These are phyloP conservation scores for Mimosa bimucronata DNA, from an alignment of 306 rosid genomes.

Conservation along the genomic window DNA sequence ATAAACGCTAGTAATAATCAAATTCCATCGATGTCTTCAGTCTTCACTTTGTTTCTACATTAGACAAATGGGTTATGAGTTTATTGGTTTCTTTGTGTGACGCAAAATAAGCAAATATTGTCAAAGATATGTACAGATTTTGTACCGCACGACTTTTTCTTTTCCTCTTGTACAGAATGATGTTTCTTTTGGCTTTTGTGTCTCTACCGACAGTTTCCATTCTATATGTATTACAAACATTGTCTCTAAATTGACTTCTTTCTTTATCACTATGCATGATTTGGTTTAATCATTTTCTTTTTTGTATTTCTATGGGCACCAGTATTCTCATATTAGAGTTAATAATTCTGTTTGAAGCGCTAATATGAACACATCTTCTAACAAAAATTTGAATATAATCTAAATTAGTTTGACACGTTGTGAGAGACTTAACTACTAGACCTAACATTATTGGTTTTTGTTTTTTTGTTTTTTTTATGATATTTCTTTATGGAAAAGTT, in stretches of 20 bases:
- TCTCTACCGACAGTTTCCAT: conserved; percentile 11
- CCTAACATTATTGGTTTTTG: neutral
- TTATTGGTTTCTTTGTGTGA: neutral
- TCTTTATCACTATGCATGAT: neutral
- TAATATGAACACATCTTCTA: too few species aligned
- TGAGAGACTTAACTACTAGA: too few species aligned
- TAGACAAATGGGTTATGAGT: neutral
- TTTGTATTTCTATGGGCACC: neutral
- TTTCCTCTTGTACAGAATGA: neutral
- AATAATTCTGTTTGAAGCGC: too few species aligned
- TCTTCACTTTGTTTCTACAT: neutral
- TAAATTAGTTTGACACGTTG: too few species aligned
- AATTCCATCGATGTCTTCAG: neutral
- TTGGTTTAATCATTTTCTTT: neutral
- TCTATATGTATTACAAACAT: neutral
- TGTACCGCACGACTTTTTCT: conserved; percentile 31
- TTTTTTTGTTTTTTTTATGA: neutral
- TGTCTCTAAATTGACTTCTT: neutral
- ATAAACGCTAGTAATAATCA: neutral
- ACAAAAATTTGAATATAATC: too few species aligned
- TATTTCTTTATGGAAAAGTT: neutral
- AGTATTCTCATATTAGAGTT: too few species aligned
- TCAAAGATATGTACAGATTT: conserved; percentile 20
- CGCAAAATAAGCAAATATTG: neutral
- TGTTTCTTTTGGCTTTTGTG: neutral